Conservation (phyloP, 2,329 filamentous ascomycete species). For the Rutstroemia sp. region DNA sequence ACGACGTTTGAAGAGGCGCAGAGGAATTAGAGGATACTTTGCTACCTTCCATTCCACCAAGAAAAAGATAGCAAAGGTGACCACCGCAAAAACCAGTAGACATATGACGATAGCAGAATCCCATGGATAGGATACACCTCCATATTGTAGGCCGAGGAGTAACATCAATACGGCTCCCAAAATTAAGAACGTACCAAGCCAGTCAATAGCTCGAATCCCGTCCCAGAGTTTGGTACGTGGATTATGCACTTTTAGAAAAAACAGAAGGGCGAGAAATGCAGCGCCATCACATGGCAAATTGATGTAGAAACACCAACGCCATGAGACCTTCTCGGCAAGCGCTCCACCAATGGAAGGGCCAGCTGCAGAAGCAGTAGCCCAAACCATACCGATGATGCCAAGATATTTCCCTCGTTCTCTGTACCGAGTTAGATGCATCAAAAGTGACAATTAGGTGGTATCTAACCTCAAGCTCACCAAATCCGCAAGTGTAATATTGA, state of each 20-base stretch:
- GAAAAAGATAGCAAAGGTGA: slow-evolving; percentile 54
- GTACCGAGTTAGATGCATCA: too few relatives aligned
- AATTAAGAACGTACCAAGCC: slow-evolving; percentile 52
- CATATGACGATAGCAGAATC: slow-evolving; percentile 67
- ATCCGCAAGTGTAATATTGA: slow-evolving; percentile 35
- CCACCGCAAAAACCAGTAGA: slow-evolving; percentile 64
- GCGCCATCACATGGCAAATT: too few relatives aligned
- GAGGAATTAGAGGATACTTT: slow-evolving; percentile 69
- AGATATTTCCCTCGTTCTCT: slow-evolving; percentile 30
- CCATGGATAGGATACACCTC: slow-evolving; percentile 66
- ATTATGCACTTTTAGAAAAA: slow-evolving; percentile 58
- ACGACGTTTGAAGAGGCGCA: slow-evolving; percentile 59
- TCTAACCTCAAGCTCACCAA: slow-evolving; percentile 45
- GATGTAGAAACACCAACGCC: slow-evolving; percentile 34
- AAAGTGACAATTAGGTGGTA: too few relatives aligned
- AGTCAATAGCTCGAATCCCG: slow-evolving; percentile 52
- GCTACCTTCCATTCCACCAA: slow-evolving; percentile 64
- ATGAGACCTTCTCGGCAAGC: neutral
- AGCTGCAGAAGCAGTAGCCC: slow-evolving; percentile 52
- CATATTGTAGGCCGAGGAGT: slow-evolving; percentile 75
- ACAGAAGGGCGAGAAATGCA: slow-evolving; percentile 45
- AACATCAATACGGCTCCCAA: slow-evolving; percentile 75
- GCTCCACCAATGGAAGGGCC: slow-evolving; percentile 39
- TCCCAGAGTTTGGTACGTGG: slow-evolving; percentile 48
- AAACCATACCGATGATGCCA: slow-evolving; percentile 50